Conservation (phyloP, 75 land plant genomes). For the Isoetes taiwanensis region DNA sequence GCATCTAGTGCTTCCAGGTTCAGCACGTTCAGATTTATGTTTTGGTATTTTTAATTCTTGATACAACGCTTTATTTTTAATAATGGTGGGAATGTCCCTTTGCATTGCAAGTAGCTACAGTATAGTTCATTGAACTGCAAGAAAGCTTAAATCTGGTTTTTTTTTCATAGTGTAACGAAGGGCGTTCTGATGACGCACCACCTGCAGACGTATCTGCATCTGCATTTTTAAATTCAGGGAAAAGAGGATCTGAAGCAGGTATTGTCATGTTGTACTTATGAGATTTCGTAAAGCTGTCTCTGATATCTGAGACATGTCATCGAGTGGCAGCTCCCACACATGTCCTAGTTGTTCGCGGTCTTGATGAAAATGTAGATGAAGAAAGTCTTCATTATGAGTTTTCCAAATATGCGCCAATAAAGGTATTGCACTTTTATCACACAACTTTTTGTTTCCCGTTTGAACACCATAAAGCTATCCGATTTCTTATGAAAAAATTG, state of each 20-base stretch:
- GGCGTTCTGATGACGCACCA: not conserved
- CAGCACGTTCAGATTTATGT: too few species aligned
- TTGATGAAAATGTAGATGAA: slow-evolving; percentile 1
- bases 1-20: not conserved
- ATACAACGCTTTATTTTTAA: too few species aligned
- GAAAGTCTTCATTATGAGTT: slow-evolving; percentile 5
- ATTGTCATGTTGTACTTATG: not conserved
- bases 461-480: not conserved
- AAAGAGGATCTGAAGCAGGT: slow-evolving; percentile 2
- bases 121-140: too few species aligned
- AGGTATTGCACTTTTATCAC: not conserved
- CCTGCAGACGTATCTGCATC: too few species aligned
- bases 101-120: too few species aligned
- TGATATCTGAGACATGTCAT: not conserved
- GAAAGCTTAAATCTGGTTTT: too few species aligned
- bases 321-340: not conserved
- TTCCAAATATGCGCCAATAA: slow-evolving; percentile 6
- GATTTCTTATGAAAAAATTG: too few species aligned
- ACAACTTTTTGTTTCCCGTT: not conserved
- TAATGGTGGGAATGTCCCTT: too few species aligned
- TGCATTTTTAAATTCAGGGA: not conserved
- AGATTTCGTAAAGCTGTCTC: too few species aligned
- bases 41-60: too few species aligned
- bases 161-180: not conserved
- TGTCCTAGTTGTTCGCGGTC: slow-evolving; percentile 1